Percentiles rank a stretch among this genome's conserved stretches.
phyloP scores from a whole-genome alignment of 1,139 yeast species.

The Saccharomycopsis phalli region DNA sequence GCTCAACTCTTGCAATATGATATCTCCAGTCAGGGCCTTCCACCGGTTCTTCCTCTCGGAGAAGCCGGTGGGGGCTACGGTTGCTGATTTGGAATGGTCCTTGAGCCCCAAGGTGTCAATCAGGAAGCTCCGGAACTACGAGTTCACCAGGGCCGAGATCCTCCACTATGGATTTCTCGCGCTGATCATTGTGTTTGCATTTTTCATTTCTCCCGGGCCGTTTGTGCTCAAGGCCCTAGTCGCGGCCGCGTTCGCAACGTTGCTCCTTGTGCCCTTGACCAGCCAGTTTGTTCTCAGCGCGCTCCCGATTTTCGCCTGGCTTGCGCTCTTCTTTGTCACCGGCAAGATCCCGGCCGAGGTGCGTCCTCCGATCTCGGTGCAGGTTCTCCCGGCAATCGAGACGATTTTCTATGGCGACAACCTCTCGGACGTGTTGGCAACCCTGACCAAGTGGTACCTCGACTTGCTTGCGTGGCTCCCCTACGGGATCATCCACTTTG shows the following conservation, averaged over 20 bases:
- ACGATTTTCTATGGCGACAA: conserved; percentile 92
- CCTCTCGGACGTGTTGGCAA: conserved; percentile 76
- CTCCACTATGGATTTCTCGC: conserved; percentile 45
- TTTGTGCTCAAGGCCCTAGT: conserved; percentile 26
- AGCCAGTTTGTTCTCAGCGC: conserved; percentile 82
- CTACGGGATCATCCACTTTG: conserved; percentile 84
- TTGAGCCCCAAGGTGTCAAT: conserved; percentile 46
- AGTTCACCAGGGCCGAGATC: conserved; percentile 39
- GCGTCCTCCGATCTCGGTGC: conserved; percentile 87
- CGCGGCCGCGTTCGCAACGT: conserved; percentile 24
- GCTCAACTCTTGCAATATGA: neutral
- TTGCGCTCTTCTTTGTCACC: conserved; percentile 72
- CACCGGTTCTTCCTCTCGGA: conserved; percentile 20
- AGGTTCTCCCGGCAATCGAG: conserved; percentile 88
- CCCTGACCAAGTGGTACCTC: conserved; percentile 54
- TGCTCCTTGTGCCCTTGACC: conserved; percentile 61
- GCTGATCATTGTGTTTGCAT: conserved; percentile 42
- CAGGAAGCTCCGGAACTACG: conserved; percentile 39
- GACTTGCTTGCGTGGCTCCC: conserved; percentile 95
- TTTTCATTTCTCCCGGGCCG: conserved; percentile 30
- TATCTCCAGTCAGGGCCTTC: conserved; percentile 1
- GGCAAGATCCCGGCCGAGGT: conserved; percentile 66
- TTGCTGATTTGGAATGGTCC: conserved; percentile 53
- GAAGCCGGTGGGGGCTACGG: conserved; percentile 33
- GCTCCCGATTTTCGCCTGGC: conserved; percentile 83